Percentiles rank a stretch among this genome's conserved stretches.
Evolutionary conservation across 1,284 basidiomycete genomes (phyloP).

Genomic region (Trichosporon ovoides): DNA sequence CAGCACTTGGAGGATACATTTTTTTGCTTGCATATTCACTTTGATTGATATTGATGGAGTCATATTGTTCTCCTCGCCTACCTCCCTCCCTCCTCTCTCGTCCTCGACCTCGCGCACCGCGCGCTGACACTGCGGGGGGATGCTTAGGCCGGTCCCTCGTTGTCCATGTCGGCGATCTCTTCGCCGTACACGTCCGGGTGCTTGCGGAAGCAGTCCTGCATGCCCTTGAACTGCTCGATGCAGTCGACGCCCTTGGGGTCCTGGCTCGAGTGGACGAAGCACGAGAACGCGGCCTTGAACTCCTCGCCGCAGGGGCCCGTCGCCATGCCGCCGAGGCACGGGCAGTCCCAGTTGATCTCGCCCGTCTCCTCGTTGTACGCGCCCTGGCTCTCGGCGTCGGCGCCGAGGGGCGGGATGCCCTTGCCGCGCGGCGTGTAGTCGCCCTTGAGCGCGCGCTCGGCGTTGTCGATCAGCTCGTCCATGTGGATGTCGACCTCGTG

Average conservation of each 20-base stretch:
- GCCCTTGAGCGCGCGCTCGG: conserved; percentile 14
- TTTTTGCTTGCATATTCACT: too few relatives aligned
- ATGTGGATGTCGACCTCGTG: conserved; percentile 11
- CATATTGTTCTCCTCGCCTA: neutral
- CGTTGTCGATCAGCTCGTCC: conserved; percentile 8
- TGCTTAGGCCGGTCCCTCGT: neutral
- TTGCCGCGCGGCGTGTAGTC: neutral
- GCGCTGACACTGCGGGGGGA: neutral
- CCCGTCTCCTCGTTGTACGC: conserved; percentile 86
- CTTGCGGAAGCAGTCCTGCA: conserved; percentile 96
- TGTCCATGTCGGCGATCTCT: conserved; percentile 39
- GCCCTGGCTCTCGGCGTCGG: conserved; percentile 37
- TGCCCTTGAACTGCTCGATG: conserved; percentile 93
- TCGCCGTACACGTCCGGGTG: conserved; percentile 94
- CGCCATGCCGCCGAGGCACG: conserved; percentile 97
- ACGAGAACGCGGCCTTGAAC: conserved; percentile 94
- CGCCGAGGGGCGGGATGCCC: conserved; percentile 2
- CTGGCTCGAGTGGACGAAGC: conserved; percentile 88
- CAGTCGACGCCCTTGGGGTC: conserved; percentile 98
- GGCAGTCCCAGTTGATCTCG: conserved; percentile 98
- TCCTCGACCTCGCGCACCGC: neutral
- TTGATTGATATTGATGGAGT: too few relatives aligned
- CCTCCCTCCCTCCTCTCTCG: neutral
- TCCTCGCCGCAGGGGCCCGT: conserved; percentile 90
- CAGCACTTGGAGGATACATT: too few relatives aligned